These are phyloP conservation scores for Fusarium agapanthi DNA, from an alignment of 2,329 filamentous ascomycete species.

Conservation along the genomic window DNA sequence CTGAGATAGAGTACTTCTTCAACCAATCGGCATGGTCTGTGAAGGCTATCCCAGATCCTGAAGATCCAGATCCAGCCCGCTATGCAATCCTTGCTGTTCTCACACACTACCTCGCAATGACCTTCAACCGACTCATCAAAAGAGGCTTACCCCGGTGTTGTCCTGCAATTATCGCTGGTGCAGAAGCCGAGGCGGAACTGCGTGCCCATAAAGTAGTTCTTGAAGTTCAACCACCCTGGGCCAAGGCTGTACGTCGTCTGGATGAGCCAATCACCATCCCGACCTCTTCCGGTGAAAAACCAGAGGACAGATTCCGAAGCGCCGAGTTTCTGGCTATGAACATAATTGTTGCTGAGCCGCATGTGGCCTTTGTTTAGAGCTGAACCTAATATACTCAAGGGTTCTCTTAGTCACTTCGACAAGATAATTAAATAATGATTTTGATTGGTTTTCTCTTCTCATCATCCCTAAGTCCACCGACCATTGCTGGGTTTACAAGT, in stretches of 20 bases:
- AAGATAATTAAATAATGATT: neutral
- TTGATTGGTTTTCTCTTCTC: neutral
- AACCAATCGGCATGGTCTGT: neutral
- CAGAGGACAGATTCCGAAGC: neutral
- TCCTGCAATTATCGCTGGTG: neutral
- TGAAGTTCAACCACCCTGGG: neutral
- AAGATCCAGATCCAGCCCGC: neutral
- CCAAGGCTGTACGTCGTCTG: neutral
- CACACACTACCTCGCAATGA: neutral
- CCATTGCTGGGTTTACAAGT: neutral
- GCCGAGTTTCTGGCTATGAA: neutral
- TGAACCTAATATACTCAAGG: neutral
- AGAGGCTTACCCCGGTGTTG: neutral
- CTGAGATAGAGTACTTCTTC: neutral
- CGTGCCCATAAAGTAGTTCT: neutral
- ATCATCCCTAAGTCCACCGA: neutral
- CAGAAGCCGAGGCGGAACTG: neutral
- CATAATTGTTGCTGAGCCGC: neutral
- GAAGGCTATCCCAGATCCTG: neutral
- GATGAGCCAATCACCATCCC: neutral
- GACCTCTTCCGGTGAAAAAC: neutral
- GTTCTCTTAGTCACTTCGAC: neutral
- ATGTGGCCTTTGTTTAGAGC: neutral
- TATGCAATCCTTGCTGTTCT: neutral
- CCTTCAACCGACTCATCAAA: neutral